A percentile compares a stretch with the other conserved stretches of the same genome.
Evolutionary conservation across 345 rosid species (phyloP).

Genomic region (Kernera saxatilis): DNA sequence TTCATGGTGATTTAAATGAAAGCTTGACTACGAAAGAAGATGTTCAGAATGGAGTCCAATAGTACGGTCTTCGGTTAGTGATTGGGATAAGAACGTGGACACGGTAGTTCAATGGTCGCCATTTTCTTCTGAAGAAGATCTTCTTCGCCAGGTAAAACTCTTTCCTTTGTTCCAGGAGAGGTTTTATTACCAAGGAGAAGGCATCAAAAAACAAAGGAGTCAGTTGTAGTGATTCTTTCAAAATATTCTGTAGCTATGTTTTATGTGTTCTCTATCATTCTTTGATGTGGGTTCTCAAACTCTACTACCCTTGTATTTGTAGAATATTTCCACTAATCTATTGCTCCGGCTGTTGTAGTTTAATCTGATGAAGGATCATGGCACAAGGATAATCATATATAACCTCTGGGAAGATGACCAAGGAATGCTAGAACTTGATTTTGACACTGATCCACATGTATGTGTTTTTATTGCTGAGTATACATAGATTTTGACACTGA

Average conservation of each 20-base stretch:
- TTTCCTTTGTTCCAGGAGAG: not conserved
- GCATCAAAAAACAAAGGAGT: not conserved
- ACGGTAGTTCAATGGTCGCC: slow-evolving; percentile 83
- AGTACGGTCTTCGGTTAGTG: slow-evolving; percentile 42
- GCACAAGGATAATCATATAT: slow-evolving; percentile 80
- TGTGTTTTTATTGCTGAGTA: slow-evolving; percentile 12
- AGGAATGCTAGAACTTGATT: slow-evolving; percentile 84
- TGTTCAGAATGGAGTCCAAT: slow-evolving; percentile 56
- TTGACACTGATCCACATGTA: slow-evolving; percentile 68
- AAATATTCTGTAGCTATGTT: not conserved
- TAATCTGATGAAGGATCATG: slow-evolving; percentile 62
- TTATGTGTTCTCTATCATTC: not conserved
- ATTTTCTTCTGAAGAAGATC: slow-evolving; percentile 60
- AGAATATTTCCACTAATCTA: not conserved
- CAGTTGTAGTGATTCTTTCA: not conserved
- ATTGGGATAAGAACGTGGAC: slow-evolving; percentile 68
- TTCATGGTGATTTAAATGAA: slow-evolving; percentile 27
- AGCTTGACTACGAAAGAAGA: slow-evolving; percentile 74
- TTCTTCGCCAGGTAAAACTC: slow-evolving; percentile 65
- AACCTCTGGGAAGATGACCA: slow-evolving; percentile 96
- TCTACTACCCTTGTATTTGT: not conserved
- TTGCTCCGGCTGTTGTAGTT: slow-evolving; percentile 44
- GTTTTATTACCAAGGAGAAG: not conserved
- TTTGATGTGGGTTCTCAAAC: not conserved
- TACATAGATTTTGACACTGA: not conserved